Conservation (phyloP, 164 flowering plant genomes). For the Chloranthus sessilifolius region DNA sequence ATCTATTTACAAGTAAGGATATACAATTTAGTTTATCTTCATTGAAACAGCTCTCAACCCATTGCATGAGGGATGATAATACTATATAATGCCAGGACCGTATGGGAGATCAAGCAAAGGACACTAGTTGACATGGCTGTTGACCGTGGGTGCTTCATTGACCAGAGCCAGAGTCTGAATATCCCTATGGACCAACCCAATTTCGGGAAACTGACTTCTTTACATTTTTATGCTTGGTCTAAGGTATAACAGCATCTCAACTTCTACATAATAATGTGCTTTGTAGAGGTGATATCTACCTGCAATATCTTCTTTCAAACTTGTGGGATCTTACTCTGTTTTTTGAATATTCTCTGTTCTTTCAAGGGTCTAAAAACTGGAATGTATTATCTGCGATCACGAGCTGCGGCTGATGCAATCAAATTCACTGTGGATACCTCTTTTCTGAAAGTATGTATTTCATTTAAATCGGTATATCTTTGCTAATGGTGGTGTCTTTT, state of each 20-base stretch:
- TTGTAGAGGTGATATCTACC: no score
- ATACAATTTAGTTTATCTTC: no score
- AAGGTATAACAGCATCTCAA: slow-evolving; percentile 41
- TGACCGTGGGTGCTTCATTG: slow-evolving; percentile 91
- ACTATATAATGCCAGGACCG: slow-evolving; percentile 50
- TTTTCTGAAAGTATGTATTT: slow-evolving; percentile 57
- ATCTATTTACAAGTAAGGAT: no score
- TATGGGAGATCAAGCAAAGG: slow-evolving; percentile 97
- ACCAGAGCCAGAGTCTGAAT: slow-evolving; percentile 95
- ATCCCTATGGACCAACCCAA: slow-evolving; percentile 96
- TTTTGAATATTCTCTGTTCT: no score
- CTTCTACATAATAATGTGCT: neutral
- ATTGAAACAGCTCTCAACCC: slow-evolving; percentile 51
- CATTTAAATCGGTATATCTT: no score
- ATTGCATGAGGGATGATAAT: slow-evolving; percentile 49
- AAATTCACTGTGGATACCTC: slow-evolving; percentile 92
- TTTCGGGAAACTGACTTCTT: slow-evolving; percentile 86
- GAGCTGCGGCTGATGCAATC: slow-evolving; percentile 97
- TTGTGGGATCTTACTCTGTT: no score
- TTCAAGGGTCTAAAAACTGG: slow-evolving; percentile 59
- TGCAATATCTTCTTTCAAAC: no score
- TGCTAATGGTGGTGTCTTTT: no score
- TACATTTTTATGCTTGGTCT: slow-evolving; percentile 91
- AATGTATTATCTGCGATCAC: slow-evolving; percentile 92
- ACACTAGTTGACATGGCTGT: slow-evolving; percentile 95